These are phyloP conservation scores for Cytospora piceicola DNA, from an alignment of 2,329 filamentous ascomycete species.

Conservation along the genomic window DNA sequence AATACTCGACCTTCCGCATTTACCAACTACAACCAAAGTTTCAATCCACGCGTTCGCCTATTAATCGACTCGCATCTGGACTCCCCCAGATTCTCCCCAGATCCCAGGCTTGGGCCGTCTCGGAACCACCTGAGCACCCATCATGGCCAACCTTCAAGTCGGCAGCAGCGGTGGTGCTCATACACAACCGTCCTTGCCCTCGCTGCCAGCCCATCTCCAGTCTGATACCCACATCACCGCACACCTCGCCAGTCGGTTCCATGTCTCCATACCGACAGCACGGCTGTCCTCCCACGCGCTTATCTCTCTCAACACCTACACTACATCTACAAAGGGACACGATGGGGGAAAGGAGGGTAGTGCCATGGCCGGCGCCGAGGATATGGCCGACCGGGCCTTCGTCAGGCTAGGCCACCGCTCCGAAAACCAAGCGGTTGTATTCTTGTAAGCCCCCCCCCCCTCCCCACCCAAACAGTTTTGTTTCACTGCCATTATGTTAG, in stretches of 20 bases:
- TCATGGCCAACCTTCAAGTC: constrained; percentile 64
- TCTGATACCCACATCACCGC: constrained; percentile 70
- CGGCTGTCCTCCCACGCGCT: constrained; percentile 88
- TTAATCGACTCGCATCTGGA: constrained; percentile 1
- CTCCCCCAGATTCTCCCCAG: constrained; percentile 17
- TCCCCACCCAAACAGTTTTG: neutral
- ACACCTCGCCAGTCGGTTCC: constrained; percentile 86
- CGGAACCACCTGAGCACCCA: constrained; percentile 39
- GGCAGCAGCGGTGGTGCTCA: constrained; percentile 63
- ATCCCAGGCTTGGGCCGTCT: constrained; percentile 36
- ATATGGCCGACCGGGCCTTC: constrained; percentile 85
- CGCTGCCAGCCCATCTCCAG: constrained; percentile 81
- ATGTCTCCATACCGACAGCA: constrained; percentile 86
- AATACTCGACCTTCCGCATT: neutral
- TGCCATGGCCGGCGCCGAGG: constrained; percentile 89
- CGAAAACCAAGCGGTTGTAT: constrained; percentile 91
- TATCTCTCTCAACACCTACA: constrained; percentile 93
- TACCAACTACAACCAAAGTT: neutral
- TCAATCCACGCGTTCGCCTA: neutral
- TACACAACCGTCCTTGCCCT: constrained; percentile 84
- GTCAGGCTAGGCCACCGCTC: constrained; percentile 82
- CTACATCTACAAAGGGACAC: constrained; percentile 81
- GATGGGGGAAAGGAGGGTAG: constrained; percentile 93
- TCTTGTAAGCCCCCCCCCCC: constrained; percentile 69
- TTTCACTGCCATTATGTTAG: neutral